A percentile compares a stretch with the other conserved stretches of the same genome.
phyloP scores from a whole-genome alignment of 345 rosid genomes.

The Euphorbia pulcherrima region DNA sequence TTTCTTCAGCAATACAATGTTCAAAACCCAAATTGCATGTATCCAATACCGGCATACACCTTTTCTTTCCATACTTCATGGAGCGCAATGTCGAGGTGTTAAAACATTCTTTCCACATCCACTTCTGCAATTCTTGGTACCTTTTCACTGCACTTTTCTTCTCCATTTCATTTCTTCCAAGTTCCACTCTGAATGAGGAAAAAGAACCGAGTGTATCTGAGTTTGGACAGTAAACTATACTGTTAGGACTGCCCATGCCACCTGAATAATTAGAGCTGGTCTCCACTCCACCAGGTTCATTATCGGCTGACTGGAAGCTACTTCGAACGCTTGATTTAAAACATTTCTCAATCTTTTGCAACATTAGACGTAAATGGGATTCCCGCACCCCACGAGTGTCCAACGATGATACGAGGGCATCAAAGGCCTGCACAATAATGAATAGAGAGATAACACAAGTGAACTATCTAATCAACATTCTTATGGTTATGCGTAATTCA shows the following conservation, averaged over 20 bases:
- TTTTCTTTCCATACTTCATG: constrained; percentile 53
- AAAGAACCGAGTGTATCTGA: constrained; percentile 44
- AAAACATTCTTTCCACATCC: constrained; percentile 75
- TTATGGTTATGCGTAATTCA: too few species aligned
- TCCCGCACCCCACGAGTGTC: constrained; percentile 92
- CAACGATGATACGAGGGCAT: constrained; percentile 71
- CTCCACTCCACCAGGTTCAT: constrained; percentile 41
- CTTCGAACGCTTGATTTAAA: constrained; percentile 61
- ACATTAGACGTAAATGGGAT: constrained; percentile 87
- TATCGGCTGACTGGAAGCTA: constrained; percentile 33
- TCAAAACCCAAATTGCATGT: constrained; percentile 63
- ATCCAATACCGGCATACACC: constrained; percentile 49
- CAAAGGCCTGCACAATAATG: constrained; percentile 60
- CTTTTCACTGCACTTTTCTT: constrained; percentile 59
- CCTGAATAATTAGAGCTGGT: constrained; percentile 35
- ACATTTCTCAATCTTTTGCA: constrained; percentile 69
- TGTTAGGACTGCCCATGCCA: constrained; percentile 51
- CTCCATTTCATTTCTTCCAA: constrained; percentile 66
- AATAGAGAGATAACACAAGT: background rate
- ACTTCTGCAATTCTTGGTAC: constrained; percentile 69
- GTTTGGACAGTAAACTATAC: constrained; percentile 54
- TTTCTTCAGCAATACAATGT: constrained; percentile 45
- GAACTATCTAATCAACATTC: background rate
- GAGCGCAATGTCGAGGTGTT: constrained; percentile 44
- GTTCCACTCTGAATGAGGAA: constrained; percentile 65